Conservation (phyloP, 2,329 filamentous ascomycete genomes). For the Fusarium armeniacum region DNA sequence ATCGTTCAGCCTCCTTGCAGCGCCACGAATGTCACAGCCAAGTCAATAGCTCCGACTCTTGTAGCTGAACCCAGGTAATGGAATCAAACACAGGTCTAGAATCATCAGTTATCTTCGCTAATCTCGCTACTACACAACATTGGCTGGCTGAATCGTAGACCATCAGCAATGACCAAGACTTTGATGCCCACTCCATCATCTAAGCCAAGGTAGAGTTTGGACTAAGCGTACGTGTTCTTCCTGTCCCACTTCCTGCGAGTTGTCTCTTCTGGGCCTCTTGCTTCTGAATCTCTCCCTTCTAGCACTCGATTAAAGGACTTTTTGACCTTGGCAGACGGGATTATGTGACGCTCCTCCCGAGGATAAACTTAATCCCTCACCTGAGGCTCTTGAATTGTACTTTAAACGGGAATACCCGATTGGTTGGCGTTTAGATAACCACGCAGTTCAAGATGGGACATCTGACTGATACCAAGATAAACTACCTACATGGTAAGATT, state of each 20-base stretch:
- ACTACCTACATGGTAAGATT: neutral
- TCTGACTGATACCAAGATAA: neutral
- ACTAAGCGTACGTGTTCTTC: neutral
- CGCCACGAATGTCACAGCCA: neutral
- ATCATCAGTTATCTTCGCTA: neutral
- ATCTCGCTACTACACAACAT: neutral
- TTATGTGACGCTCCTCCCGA: neutral
- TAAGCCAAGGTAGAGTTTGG: neutral
- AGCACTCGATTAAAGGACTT: neutral
- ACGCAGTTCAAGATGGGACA: neutral
- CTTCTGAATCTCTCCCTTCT: neutral
- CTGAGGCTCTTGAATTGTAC: neutral
- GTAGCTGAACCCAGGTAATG: neutral
- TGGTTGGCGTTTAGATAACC: neutral
- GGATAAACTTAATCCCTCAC: neutral
- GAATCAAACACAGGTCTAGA: neutral
- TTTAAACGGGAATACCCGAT: neutral
- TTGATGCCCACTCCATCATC: neutral
- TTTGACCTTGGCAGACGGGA: neutral
- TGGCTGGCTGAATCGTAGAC: neutral
- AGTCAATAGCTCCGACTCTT: neutral
- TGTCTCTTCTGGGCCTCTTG: neutral
- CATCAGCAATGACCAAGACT: fast-evolving
- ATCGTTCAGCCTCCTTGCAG: neutral
- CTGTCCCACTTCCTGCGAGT: neutral